Evolutionary conservation across 768 basidiomycete species (phyloP).

Genomic region (Amanita molliuscula): DNA sequence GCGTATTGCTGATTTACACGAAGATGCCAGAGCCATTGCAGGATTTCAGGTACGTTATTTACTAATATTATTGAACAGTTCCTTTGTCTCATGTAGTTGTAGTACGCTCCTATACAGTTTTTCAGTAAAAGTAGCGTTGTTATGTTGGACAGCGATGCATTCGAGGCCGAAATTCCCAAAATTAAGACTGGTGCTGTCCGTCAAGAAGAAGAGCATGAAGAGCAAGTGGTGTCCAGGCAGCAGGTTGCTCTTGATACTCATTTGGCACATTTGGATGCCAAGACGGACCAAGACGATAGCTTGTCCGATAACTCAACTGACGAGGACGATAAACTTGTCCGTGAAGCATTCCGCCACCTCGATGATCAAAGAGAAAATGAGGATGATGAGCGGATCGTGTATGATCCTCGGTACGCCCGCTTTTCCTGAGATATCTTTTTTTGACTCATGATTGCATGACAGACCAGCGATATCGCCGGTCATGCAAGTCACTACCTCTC

Average conservation of each 20-base stretch:
- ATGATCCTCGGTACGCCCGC: slow-evolving; percentile 46
- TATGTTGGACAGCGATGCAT: slow-evolving; percentile 18
- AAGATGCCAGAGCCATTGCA: slow-evolving; percentile 55
- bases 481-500: slow-evolving; percentile 20
- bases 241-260: slow-evolving; percentile 10
- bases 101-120: slow-evolving; percentile 33
- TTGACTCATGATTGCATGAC: neutral
- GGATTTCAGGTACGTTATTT: slow-evolving; percentile 41
- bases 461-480: slow-evolving; percentile 20
- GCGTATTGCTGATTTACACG: slow-evolving; percentile 79
- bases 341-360: slow-evolving; percentile 46
- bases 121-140: slow-evolving; percentile 23
- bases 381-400: slow-evolving; percentile 70
- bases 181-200: slow-evolving; percentile 2
- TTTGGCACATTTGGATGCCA: neutral
- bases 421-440: neutral
- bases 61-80: neutral
- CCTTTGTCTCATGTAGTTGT: neutral
- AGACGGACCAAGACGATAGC: slow-evolving; percentile 1
- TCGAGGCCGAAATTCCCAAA: slow-evolving; percentile 17
- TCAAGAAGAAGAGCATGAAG: neutral
- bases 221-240: slow-evolving; percentile 12
- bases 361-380: slow-evolving; percentile 29
- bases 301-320: slow-evolving; percentile 5
- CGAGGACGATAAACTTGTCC: slow-evolving; percentile 68